These are phyloP conservation scores for Tieghemostelium lacteum DNA, from an alignment of 78 protist species.

Conservation along the genomic window DNA sequence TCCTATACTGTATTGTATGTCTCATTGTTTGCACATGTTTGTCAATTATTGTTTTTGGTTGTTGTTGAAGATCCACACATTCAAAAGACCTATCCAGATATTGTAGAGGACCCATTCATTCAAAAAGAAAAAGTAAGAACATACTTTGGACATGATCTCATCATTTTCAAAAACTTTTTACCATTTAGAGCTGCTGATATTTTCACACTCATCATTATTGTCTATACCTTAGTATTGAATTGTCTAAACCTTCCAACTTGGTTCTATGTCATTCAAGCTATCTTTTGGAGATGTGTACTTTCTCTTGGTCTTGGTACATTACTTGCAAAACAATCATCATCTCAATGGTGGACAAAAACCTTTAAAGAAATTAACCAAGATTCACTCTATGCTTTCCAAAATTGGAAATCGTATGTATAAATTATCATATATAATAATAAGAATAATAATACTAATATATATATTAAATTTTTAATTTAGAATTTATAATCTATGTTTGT, in stretches of 20 bases:
- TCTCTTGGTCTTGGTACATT: conserved; percentile 56
- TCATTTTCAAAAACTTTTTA: conserved; percentile 76
- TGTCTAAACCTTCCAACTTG: conserved; percentile 25
- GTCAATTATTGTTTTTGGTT: conserved; percentile 88
- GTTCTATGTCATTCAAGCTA: conserved; percentile 76
- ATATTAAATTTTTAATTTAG: background rate
- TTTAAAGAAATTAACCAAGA: conserved; percentile 22
- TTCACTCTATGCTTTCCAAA: conserved; percentile 62
- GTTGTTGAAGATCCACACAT: conserved; percentile 92
- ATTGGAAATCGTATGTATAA: conserved; percentile 81
- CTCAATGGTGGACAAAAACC: conserved; percentile 70
- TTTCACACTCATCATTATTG: conserved; percentile 32
- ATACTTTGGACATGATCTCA: conserved; percentile 78
- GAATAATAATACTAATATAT: background rate
- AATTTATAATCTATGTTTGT: conserved; percentile 72
- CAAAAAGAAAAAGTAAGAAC: conserved; percentile 29
- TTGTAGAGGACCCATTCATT: conserved; percentile 76
- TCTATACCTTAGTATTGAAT: conserved; percentile 18
- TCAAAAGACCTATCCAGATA: conserved; percentile 86
- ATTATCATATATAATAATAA: background rate
- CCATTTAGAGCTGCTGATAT: conserved; percentile 76
- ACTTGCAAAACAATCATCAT: conserved; percentile 33
- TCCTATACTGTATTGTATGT: conserved; percentile 88
- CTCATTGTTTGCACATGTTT: conserved; percentile 84
- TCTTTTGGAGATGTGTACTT: conserved; percentile 73